Evolutionary conservation across 202 grass and related monocot species (phyloP), one percentile per base, ranked within the genome.

Genomic region (Schoenoplectus triqueter): DNA sequence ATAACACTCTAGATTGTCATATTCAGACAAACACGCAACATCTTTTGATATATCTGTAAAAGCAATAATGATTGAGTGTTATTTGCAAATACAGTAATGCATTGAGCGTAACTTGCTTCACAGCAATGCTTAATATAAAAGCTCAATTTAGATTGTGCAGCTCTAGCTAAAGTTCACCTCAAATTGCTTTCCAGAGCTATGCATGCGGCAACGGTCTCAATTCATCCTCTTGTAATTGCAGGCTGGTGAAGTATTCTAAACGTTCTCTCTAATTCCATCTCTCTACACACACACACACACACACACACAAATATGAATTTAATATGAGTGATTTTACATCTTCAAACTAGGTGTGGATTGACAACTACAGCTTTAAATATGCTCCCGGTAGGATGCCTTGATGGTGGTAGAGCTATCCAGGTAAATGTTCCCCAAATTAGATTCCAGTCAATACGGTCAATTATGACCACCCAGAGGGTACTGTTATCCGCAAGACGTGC

Each of bases 311-410:
- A 1, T 77, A 77, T 57, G 62, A 54, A 55, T 52, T 51, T 55
- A 64, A 69, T 80, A 80, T n/a, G 62, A 52, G 20, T 56, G 50
- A 39, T 41, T 64, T 17, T 82, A 82, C 59, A 65, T 65, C 15
- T 19, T 63, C 20, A 48, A 20, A 77, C 64, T 72, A 99, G 96
- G 96, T 99, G 96, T 86, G 96, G 96, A 72, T 94, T 99, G 86
- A 99, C 96, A 22, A 99, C 96, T 61, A 87, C 87, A 83, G 96
- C 96, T 80, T 99, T 99, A 69, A 99, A 99, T 91, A 96, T 99
- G 96, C 96, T 99, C 88, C 96, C 96, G 64, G 87, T 96, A 86
- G 96, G 96, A 82, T 94, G 91, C 21, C 96, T 99, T 92, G 96
- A 99, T 81, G 96, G 96, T 83, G 96, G 96, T 87, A 96, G 96